Conservation (phyloP, 129 eudicot species). For the Oenanthe sinensis region DNA sequence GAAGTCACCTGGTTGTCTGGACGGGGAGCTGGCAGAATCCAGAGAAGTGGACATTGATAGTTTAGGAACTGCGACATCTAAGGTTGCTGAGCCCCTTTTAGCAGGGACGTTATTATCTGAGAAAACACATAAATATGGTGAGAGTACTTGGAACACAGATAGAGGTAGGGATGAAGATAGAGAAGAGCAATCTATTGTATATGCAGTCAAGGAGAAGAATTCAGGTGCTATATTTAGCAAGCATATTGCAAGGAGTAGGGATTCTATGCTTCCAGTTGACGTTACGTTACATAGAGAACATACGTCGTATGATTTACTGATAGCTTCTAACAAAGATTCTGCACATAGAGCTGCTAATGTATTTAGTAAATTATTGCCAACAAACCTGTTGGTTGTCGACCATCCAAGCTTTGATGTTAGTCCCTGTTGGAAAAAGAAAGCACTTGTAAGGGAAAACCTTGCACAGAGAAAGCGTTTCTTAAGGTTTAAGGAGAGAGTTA, state of each 20-base stretch:
- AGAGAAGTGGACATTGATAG: slow-evolving; percentile 43
- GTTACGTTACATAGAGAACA: slow-evolving; percentile 11
- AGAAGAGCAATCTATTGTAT: slow-evolving; percentile 16
- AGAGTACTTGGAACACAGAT: slow-evolving; percentile 14
- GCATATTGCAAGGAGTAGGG: slow-evolving; percentile 11
- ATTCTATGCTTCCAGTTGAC: slow-evolving; percentile 10
- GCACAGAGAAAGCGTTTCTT: slow-evolving; percentile 42
- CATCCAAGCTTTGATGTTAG: slow-evolving; percentile 5
- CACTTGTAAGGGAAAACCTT: slow-evolving; percentile 36
- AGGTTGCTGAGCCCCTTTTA: slow-evolving; percentile 30
- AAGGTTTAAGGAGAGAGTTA: slow-evolving; percentile 61
- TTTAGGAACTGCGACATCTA: slow-evolving; percentile 53
- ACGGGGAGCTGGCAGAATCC: slow-evolving; percentile 14
- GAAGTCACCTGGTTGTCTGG: slow-evolving; percentile 13
- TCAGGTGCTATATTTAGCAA: slow-evolving; percentile 10
- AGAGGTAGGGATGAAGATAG: slow-evolving; percentile 19
- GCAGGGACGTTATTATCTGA: slow-evolving; percentile 5
- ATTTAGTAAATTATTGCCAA: slow-evolving; percentile 49
- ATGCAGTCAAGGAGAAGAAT: slow-evolving; percentile 18
- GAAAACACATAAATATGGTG: slow-evolving; percentile 12
- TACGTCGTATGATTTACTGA: slow-evolving; percentile 25
- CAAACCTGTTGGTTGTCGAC: slow-evolving; percentile 11
- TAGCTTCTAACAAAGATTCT: slow-evolving; percentile 46
- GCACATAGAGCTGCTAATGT: slow-evolving; percentile 43
- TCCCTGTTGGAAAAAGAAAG: slow-evolving; percentile 17